Percentiles rank a stretch among this genome's conserved stretches.
These are phyloP conservation scores for Fusarium tjaetaba DNA, from an alignment of 2,329 filamentous ascomycete genomes.

Conservation along the genomic window DNA sequence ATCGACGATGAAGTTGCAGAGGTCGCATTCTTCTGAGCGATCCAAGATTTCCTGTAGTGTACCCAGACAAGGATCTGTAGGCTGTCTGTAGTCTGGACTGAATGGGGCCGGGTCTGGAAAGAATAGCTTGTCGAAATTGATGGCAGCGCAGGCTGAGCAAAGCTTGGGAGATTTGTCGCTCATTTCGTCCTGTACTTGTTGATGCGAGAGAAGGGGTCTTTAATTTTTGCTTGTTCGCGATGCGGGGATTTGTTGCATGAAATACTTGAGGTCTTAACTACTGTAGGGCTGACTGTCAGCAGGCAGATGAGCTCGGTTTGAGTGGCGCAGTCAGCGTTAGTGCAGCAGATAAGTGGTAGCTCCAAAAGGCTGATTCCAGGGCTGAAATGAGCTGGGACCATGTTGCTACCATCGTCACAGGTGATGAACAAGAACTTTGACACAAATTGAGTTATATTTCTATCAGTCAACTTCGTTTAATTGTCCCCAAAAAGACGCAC, in stretches of 20 bases:
- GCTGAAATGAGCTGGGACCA: neutral
- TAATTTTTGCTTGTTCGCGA: too few relatives aligned
- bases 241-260: conserved; percentile 2
- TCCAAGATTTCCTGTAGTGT: neutral
- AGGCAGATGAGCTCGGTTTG: neutral
- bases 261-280: neutral
- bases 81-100: too few relatives aligned
- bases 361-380: neutral
- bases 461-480: too few relatives aligned
- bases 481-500: too few relatives aligned
- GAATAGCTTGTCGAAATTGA: conserved; percentile 7
- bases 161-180: fast-evolving
- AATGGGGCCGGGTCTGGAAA: neutral
- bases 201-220: too few relatives aligned
- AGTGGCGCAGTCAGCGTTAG: neutral
- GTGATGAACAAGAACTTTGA: neutral
- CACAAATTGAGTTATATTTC: too few relatives aligned
- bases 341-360: neutral
- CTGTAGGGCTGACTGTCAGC: neutral
- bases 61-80: neutral
- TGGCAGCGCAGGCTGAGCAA: neutral
- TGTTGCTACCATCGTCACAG: neutral
- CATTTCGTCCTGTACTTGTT: neutral
- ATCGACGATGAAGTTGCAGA: conserved; percentile 12
- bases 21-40: neutral